Conservation (phyloP, 495 filamentous ascomycete species). For the Wilcoxina mikolae region DNA sequence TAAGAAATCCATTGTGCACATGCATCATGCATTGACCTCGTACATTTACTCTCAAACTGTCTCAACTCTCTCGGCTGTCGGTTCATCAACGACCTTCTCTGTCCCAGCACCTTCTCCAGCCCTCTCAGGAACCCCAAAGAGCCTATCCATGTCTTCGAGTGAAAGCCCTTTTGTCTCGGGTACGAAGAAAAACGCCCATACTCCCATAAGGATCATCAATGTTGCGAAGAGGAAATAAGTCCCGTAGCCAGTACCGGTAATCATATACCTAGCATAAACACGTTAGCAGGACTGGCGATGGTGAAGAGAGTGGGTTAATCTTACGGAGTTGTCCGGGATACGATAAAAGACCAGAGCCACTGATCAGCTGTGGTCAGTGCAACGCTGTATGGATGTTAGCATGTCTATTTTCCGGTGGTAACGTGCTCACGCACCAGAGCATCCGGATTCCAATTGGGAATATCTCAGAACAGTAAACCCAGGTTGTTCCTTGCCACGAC, state of each 20-base stretch:
- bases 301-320: too few relatives aligned
- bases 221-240: constrained; percentile 70
- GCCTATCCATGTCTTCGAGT: constrained; percentile 39
- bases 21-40: too few relatives aligned
- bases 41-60: too few relatives aligned
- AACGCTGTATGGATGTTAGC: too few relatives aligned
- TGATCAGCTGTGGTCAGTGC: constrained; percentile 24
- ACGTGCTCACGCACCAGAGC: too few relatives aligned
- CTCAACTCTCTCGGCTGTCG: too few relatives aligned
- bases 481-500: constrained; percentile 25
- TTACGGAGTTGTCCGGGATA: constrained; percentile 24
- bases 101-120: too few relatives aligned
- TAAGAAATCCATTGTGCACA: too few relatives aligned
- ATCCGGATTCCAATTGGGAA: constrained; percentile 26
- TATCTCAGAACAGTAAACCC: constrained; percentile 24
- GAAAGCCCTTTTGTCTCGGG: constrained; percentile 41
- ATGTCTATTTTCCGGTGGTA: too few relatives aligned
- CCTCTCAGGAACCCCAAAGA: constrained; percentile 22
- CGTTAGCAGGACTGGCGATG: background rate
- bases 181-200: constrained; percentile 44
- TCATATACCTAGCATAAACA: constrained; percentile 50
- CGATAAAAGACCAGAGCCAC: constrained; percentile 26
- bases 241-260: constrained; percentile 51
- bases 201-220: constrained; percentile 49
- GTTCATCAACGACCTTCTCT: too few relatives aligned